Evolutionary conservation across 352 stramenopile species (phyloP), one percentile per base, ranked within the genome.

Genomic region (Pythium aphanidermatum): DNA sequence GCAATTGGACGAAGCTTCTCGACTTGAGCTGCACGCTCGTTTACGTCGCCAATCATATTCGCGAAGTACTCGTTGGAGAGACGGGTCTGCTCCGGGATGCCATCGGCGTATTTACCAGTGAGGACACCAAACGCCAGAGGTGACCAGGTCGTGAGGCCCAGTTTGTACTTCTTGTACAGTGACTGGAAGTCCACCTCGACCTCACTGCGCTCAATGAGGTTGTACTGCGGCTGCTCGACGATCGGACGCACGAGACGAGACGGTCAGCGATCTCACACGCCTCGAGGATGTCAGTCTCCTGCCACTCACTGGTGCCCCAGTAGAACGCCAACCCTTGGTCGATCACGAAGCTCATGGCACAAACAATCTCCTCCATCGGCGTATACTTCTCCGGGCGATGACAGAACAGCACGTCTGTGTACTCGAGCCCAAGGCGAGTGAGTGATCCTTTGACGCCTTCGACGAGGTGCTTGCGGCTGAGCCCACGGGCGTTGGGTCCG

Each of bases 211-310:
- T 83, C 49, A 7, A 85, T 46, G 16, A 85, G 30, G 37, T 78
- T 78, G 63, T 85, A 85, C 51, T 79, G 42, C 2, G 65, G 60
- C 45, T 85, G 71, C 42, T 85, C 70, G 1, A 72, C 52, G 9
- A 68, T 30, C 5, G 67, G 64, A 17, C 51, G 48, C 2, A 66
- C 9, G 55, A 34, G 7, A 25, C 34, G 10, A 61, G 31, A 25
- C 36, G 35, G 17, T 63, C 40, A 25, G 55, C 55, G n/a, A 63
- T 59, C 20, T 40, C 35, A 17, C 42, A 58, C 12, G 65, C 66
- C 49, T 75, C 55, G n/a, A 49, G 63, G 20, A 76, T 70, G 48
- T 76, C 60, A 20, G 65, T 50, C 16, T 65, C 39, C 24, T 12
- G 59, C 66, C 66, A 76, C 39, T 76, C 66, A 38, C 45, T 65